phyloP scores from a whole-genome alignment of 164 flowering plant species.

The Amborella trichopoda region DNA sequence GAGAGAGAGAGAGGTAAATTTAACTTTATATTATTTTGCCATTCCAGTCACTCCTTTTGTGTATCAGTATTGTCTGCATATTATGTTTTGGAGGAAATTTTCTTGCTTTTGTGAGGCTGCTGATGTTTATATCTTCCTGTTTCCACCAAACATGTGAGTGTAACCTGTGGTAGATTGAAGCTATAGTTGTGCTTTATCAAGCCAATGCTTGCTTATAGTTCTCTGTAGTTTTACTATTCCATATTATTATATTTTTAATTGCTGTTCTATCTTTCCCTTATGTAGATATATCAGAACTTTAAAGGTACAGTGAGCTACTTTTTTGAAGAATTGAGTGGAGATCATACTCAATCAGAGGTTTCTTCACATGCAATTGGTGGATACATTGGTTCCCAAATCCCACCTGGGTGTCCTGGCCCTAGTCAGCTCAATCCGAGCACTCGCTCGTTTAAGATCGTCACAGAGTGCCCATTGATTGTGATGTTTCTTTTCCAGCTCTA shows the following conservation, averaged over 20 bases:
- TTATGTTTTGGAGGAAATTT: too few relatives aligned
- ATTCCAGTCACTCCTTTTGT: too few relatives aligned
- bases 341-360: not conserved
- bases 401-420: conserved; percentile 1
- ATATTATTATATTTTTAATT: not conserved
- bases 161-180: too few relatives aligned
- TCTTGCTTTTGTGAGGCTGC: not conserved
- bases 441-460: conserved; percentile 82
- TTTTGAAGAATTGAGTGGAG: conserved; percentile 37
- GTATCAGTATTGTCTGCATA: too few relatives aligned
- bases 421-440: conserved; percentile 86
- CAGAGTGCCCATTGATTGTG: conserved; percentile 94
- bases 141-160: too few relatives aligned
- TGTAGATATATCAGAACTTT: conserved; percentile 69
- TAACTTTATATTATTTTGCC: too few relatives aligned
- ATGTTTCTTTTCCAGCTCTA: conserved; percentile 94
- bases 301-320: conserved; percentile 68
- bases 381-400: conserved; percentile 13
- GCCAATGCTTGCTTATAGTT: too few relatives aligned
- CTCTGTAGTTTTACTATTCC: not conserved
- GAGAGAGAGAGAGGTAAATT: too few relatives aligned
- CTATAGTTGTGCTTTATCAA: too few relatives aligned
- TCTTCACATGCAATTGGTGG: conserved; percentile 8
- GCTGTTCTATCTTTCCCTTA: not conserved
- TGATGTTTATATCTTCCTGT: too few relatives aligned